phyloP scores from a whole-genome alignment of 176 grass and related monocot species.

The Ananas comosus region DNA sequence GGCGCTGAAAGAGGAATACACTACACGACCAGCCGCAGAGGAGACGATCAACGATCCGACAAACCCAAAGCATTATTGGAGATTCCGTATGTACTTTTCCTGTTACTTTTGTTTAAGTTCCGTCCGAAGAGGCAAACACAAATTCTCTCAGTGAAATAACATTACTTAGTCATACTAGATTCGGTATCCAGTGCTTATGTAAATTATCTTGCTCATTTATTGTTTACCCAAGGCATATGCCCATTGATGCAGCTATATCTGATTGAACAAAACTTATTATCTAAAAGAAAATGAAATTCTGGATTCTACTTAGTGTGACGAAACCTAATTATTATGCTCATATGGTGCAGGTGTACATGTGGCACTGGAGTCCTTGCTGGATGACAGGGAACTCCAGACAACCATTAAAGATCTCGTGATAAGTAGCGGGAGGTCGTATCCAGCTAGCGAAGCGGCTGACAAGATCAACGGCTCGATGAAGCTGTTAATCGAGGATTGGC shows the following conservation, averaged over 20 bases:
- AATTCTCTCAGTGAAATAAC: too few relatives aligned
- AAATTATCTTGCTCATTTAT: too few relatives aligned
- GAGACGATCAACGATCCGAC: constrained; percentile 99
- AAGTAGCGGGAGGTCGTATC: constrained; percentile 67
- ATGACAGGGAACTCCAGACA: constrained; percentile 64
- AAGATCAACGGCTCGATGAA: too few relatives aligned
- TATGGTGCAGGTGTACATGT: constrained; percentile 66
- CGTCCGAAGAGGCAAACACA: too few relatives aligned
- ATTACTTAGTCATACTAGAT: too few relatives aligned
- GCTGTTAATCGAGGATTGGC: too few relatives aligned
- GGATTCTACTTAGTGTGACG: neutral
- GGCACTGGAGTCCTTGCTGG: constrained; percentile 64
- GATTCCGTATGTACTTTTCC: constrained; percentile 72
- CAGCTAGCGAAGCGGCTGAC: constrained; percentile 25
- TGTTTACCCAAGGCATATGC: too few relatives aligned
- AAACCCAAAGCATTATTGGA: constrained; percentile 95
- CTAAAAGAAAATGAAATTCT: too few relatives aligned
- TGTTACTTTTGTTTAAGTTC: neutral
- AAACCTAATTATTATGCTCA: neutral
- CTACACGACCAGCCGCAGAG: constrained; percentile 62
- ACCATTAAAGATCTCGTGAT: constrained; percentile 65
- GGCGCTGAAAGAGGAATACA: constrained; percentile 92
- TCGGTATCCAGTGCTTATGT: too few relatives aligned
- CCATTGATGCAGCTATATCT: too few relatives aligned
- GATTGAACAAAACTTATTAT: too few relatives aligned